Base-by-base conservation (phyloP, 495 filamentous ascomycete species). In the Podospora didyma region DNA sequence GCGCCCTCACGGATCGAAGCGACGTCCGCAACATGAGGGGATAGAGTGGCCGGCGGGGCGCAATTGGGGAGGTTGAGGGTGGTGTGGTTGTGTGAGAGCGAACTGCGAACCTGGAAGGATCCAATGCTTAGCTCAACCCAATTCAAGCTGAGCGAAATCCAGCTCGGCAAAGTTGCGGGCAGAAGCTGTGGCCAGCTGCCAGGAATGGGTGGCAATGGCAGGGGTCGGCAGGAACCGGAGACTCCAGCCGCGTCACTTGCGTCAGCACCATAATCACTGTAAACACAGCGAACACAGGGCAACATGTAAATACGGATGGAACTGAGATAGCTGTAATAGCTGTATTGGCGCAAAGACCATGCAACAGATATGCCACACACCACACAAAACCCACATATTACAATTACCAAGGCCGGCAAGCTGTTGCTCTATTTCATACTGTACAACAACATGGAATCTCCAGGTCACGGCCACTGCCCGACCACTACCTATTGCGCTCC, bases 21-120 rank as follows among this genome's bases (percentile, higher is more conserved):
- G 84, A 85, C 69, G 78, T 77, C 65, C 84, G 85, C 79, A 87
- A 79, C 85, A 88, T 87, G 75, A 75, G 76, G 78, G 69, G 78
- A 78, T 82, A 72, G 77, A 72, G 64, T 60, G 68, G 72, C 71
- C 72, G 64, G 67, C 64, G 64, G 57, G 68, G 69, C 66, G 69
- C 72, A 63, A 69, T 65, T 69, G 62, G 64, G 55, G 56, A 50
- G 34, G 63, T 23, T 59, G 51, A 61, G 58, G 41, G 45, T 60
- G 52, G 64, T 62, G 60, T 70, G 35, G 69, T 72, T 62, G 70
- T 71, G 65, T 68, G 69, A 61, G 63, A 63, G 64, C 68, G 73
- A 75, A 70, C 71, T 61, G 62, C 59, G 55, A 11, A n/a, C n/a
- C n/a, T n/a, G n/a, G n/a, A 23, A 1, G 26, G 14, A 14, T 48